These are phyloP conservation scores for Paxillus ammoniavirescens DNA, from an alignment of 768 basidiomycete species.

Conservation along the genomic window DNA sequence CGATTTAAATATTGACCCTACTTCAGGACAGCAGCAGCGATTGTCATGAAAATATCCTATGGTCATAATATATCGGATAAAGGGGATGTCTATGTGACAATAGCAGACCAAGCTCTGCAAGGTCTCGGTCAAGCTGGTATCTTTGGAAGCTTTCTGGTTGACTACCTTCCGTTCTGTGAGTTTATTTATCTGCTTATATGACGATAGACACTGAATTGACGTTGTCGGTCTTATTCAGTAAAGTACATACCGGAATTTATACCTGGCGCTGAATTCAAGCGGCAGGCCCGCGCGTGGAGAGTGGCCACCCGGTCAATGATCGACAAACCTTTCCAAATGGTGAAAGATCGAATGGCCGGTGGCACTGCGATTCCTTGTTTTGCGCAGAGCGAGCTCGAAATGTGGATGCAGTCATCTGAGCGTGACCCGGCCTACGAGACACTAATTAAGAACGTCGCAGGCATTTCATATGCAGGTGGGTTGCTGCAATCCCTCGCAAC, in stretches of 20 bases:
- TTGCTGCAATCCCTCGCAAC: not conserved
- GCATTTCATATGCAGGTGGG: constrained; percentile 47
- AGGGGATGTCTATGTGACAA: constrained; percentile 39
- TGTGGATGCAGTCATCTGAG: constrained; percentile 23
- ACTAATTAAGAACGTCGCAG: constrained; percentile 49
- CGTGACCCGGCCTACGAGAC: constrained; percentile 38
- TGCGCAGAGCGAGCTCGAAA: constrained; percentile 40
- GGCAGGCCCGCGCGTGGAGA: constrained; percentile 44
- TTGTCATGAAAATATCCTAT: constrained; percentile 42
- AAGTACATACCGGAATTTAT: constrained; percentile 50
- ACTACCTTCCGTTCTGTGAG: constrained; percentile 32
- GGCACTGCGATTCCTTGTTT: constrained; percentile 41
- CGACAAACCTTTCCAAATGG: constrained; percentile 39
- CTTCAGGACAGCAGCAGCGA: constrained; percentile 35
- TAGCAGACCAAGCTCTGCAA: constrained; percentile 39
- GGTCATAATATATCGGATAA: constrained; percentile 36
- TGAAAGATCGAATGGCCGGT: constrained; percentile 43
- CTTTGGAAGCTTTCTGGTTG: constrained; percentile 46
- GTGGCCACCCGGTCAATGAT: constrained; percentile 28
- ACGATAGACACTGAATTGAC: not conserved
- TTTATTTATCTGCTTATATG: not conserved
- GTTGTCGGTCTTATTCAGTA: constrained; percentile 20
- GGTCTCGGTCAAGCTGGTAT: constrained; percentile 37
- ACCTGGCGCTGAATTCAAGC: constrained; percentile 49
- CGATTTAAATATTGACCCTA: not conserved